Evolutionary conservation across 1,284 basidiomycete species (phyloP).

Genomic region (Exobasidium rhododendri): DNA sequence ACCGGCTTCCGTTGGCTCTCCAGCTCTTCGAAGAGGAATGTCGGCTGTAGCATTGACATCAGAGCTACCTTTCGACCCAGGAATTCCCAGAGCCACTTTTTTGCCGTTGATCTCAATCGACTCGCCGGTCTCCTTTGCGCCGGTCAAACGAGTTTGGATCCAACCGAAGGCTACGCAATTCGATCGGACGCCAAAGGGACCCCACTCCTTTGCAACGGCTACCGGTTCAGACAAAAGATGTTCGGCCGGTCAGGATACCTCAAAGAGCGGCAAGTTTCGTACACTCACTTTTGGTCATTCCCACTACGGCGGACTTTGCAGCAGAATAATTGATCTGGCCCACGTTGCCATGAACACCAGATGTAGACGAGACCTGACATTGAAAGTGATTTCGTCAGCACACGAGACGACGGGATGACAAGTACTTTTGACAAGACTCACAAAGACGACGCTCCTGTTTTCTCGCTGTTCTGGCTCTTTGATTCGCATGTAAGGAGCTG

Average conservation of each 20-base stretch:
- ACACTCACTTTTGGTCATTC: conserved; percentile 64
- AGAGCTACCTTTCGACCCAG: conserved; percentile 63
- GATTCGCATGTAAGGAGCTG: conserved; percentile 77
- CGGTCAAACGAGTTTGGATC: conserved; percentile 67
- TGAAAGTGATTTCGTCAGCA: background rate
- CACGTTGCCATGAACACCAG: conserved; percentile 57
- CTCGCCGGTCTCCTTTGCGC: conserved; percentile 71
- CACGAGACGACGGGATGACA: conserved; percentile 2
- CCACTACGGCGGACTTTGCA: conserved; percentile 54
- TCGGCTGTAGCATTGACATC: conserved; percentile 61
- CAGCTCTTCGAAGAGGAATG: conserved; percentile 75
- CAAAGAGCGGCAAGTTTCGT: background rate
- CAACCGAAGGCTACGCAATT: conserved; percentile 77
- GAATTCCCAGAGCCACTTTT: conserved; percentile 71
- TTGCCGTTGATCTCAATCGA: conserved; percentile 76
- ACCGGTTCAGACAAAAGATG: no score
- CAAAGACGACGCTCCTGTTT: conserved; percentile 65
- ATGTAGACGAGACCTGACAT: conserved; percentile 32
- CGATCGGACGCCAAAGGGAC: conserved; percentile 70
- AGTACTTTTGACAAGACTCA: conserved; percentile 4
- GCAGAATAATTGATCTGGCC: conserved; percentile 74
- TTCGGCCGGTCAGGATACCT: no score
- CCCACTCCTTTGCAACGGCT: conserved; percentile 73
- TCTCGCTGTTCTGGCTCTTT: conserved; percentile 63
- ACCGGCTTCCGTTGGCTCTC: conserved; percentile 72